Conservation (phyloP, 257 asterid species). For the Solanum etuberosum region DNA sequence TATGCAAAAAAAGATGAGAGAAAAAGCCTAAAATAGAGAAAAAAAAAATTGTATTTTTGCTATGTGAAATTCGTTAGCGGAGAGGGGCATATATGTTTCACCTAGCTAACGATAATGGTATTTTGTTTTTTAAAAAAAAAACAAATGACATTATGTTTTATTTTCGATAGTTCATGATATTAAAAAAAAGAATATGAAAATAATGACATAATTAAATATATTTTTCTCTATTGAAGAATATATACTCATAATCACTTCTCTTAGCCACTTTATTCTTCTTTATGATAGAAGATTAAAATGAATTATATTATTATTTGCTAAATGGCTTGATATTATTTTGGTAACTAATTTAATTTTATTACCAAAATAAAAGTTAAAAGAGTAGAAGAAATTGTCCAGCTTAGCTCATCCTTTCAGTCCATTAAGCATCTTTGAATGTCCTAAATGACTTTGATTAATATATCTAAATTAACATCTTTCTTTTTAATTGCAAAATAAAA, state of each 20-base stretch:
- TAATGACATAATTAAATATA: neutral
- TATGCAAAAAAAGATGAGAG: neutral
- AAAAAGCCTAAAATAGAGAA: neutral
- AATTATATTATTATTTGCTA: neutral
- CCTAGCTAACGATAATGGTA: neutral
- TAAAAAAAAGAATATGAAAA: accelerated
- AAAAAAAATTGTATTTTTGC: neutral
- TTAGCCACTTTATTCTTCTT: neutral
- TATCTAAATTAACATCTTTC: neutral
- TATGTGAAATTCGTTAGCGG: neutral
- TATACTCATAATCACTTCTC: neutral
- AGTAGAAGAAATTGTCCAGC: no score
- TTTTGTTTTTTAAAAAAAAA: neutral
- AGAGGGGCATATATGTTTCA: neutral
- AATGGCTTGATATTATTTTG: no score
- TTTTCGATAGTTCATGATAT: no score
- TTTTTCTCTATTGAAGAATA: neutral
- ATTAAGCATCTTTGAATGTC: no score
- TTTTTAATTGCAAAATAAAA: no score
- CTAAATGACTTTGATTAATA: no score
- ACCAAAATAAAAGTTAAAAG: no score
- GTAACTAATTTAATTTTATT: no score
- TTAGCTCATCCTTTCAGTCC: no score
- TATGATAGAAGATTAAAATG: neutral
- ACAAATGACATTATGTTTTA: neutral